These are phyloP conservation scores for Rhododendron ferrugineum DNA, from an alignment of 148 eudicot species.

Conservation along the genomic window DNA sequence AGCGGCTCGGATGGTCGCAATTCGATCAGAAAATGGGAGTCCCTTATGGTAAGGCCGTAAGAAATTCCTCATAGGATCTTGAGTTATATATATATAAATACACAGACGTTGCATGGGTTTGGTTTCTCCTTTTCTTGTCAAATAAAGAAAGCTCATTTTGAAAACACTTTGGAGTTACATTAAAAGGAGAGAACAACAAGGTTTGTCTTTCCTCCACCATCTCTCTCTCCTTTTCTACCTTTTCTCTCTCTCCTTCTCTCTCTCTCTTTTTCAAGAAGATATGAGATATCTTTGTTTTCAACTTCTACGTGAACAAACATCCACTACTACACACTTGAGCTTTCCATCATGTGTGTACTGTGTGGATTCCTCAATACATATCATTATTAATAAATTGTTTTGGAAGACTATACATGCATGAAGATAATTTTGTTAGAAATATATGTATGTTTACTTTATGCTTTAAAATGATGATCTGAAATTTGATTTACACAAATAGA, in stretches of 20 bases:
- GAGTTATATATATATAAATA: background rate
- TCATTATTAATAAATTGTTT: background rate
- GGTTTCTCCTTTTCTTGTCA: background rate
- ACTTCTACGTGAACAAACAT: background rate
- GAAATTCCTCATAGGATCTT: too few species aligned
- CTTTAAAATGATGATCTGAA: background rate
- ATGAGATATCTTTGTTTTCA: background rate
- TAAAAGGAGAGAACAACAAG: conserved; percentile 24
- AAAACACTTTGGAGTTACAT: conserved; percentile 23
- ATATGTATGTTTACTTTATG: background rate
- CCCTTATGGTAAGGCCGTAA: too few species aligned
- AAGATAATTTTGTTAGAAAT: background rate
- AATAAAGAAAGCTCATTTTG: conserved; percentile 14
- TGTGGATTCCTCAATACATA: background rate
- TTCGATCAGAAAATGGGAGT: too few species aligned
- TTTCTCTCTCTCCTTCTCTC: background rate
- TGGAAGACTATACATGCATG: background rate
- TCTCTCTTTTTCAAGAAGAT: background rate
- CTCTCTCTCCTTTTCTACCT: conserved; percentile 1
- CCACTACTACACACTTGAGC: background rate
- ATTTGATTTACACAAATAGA: background rate
- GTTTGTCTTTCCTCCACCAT: conserved; percentile 5
- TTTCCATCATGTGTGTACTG: background rate
- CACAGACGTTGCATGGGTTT: background rate
- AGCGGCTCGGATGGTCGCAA: too few species aligned